Conservation (phyloP, 495 filamentous ascomycete species). For the Durotheca rogersii region DNA sequence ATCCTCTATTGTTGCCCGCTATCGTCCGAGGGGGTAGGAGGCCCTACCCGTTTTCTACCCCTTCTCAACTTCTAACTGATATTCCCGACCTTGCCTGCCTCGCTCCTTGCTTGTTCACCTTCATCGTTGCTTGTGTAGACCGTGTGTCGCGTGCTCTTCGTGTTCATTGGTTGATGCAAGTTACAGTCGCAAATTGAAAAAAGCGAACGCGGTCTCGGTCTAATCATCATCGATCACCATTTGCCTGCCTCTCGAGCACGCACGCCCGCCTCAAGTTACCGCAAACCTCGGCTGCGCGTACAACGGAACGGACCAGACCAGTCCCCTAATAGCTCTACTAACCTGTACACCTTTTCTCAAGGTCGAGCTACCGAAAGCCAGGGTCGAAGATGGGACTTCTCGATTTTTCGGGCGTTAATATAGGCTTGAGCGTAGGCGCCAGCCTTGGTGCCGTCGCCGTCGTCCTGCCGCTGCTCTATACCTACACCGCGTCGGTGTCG, state of each 20-base stretch:
- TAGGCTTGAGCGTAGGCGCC: too few relatives aligned
- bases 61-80: background rate
- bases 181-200: background rate
- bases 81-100: background rate
- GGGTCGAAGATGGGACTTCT: background rate
- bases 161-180: background rate
- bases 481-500: slow-evolving; percentile 59
- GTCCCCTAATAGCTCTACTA: too few relatives aligned
- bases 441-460: slow-evolving; percentile 51
- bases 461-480: slow-evolving; percentile 60
- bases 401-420: too few relatives aligned
- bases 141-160: background rate
- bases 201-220: background rate
- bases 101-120: background rate
- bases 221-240: background rate
- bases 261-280: background rate
- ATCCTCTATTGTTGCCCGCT: background rate
- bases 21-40: slow-evolving; percentile 1
- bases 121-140: background rate
- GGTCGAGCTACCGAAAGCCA: background rate
- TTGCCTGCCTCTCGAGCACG: background rate
- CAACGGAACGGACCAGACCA: background rate
- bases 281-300: background rate
- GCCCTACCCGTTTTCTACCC: slow-evolving; percentile 11
- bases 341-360: background rate